Percentiles rank a stretch among this genome's conserved stretches.
These are phyloP conservation scores for Chaetothyriales sp. DNA, from an alignment of 2,329 filamentous ascomycete species.

Conservation along the genomic window DNA sequence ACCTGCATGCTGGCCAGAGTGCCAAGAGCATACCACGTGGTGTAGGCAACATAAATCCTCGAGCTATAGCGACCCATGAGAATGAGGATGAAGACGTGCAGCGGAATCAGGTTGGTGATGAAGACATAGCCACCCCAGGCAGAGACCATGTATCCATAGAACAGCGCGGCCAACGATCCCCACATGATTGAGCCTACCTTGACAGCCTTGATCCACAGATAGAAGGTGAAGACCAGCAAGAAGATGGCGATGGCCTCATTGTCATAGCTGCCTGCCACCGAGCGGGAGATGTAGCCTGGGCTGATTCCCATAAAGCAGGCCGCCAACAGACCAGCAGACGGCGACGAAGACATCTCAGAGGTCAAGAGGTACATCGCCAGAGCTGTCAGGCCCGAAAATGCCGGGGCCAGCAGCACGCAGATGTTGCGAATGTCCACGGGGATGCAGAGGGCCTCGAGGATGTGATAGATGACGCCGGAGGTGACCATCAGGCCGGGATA, in stretches of 20 bases:
- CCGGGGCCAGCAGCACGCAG: conserved; percentile 89
- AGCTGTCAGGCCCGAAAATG: conserved; percentile 85
- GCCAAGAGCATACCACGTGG: conserved; percentile 92
- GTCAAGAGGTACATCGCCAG: conserved; percentile 89
- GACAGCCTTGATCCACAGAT: conserved; percentile 95
- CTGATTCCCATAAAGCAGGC: conserved; percentile 95
- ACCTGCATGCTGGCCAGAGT: conserved; percentile 98
- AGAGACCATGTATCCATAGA: conserved; percentile 99
- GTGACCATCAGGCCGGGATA: conserved; percentile 99
- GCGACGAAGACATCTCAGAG: conserved; percentile 90
- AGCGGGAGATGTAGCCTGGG: conserved; percentile 94
- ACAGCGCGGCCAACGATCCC: conserved; percentile 85
- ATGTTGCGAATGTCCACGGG: conserved; percentile 98
- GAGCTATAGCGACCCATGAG: conserved; percentile 95
- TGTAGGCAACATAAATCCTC: conserved; percentile 89
- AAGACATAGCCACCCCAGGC: conserved; percentile 99
- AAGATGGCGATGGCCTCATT: conserved; percentile 99
- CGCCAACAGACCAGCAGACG: conserved; percentile 85
- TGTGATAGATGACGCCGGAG: conserved; percentile 90
- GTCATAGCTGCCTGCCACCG: conserved; percentile 95
- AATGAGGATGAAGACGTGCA: conserved; percentile 86
- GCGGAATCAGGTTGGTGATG: conserved; percentile 91
- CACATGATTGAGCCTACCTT: conserved; percentile 95
- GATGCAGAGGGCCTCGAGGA: conserved; percentile 73
- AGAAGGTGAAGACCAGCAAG: conserved; percentile 95